Evolutionary conservation across 139 green algal genomes (phyloP), one percentile per base, ranked within the genome.

Genomic region (Chlamydomonas sp.): DNA sequence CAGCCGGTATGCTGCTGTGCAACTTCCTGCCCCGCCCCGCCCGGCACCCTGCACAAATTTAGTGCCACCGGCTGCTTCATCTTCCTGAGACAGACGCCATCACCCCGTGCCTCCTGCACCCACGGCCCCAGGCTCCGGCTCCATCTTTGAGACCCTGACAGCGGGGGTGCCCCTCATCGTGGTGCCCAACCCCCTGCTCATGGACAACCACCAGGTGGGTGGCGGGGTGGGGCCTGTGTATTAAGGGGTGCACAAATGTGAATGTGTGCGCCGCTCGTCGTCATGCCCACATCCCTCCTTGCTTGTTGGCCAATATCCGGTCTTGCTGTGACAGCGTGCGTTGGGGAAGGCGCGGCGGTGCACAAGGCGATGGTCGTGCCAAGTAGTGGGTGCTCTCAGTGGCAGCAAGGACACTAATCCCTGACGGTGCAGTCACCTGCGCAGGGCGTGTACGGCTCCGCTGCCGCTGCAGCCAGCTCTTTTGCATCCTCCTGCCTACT

Each of bases 181-280:
- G 68, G 95, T 98, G 72, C 96, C 96, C 79, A 98, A 98, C 80
- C 86, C 94, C 3, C 66, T 93, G 61, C 91, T 98, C 58, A 98
- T 98, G 96, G 94, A 95, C 92, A 96, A 98, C 90, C 96, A 98
- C 87, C 96, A 98, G 91, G 94, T 76, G 82, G 62, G 78, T 12
- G 57, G 9, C 9, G 9, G 10, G 9, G 9, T 69, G 64, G 64
- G 64, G 64, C 9, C 9, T 69, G 8, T 69, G 64, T 9, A 12
- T 9, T 16, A 9, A 69, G 64, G 10, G 9, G 64, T 69, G 10
- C 9, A 69, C 64, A 69, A 12, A 16, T 69, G 10, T 16, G 8
- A 12, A 12, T 69, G 64, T 12, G 9, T 69, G 10, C 64, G 9
- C 10, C 10, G 64, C 64, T 12, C 10, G 10, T 4, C 10, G 67